Conservation (phyloP, 129 eudicot species). For the Flaveria trinervia region DNA sequence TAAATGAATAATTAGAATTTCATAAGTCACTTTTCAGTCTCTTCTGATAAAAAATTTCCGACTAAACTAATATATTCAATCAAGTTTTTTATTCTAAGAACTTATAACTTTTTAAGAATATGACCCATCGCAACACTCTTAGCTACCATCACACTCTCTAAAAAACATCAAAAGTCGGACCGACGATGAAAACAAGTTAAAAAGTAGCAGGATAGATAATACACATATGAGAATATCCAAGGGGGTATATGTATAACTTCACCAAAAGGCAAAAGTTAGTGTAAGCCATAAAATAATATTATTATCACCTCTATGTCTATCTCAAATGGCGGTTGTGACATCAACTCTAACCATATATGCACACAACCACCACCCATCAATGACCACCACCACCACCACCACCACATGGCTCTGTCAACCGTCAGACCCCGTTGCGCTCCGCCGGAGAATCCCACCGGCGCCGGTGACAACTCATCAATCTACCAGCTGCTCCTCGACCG, state of each 20-base stretch:
- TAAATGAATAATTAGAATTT: no score
- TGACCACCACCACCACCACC: conserved; percentile 7
- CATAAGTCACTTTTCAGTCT: no score
- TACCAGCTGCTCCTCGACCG: conserved; percentile 49
- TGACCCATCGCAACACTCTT: no score
- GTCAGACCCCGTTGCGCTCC: conserved; percentile 15
- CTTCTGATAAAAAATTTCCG: no score
- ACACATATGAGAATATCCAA: neutral
- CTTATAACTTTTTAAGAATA: no score
- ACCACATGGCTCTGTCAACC: conserved; percentile 36
- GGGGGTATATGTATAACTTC: neutral
- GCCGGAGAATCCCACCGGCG: conserved; percentile 30
- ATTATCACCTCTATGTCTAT: conserved; percentile 10
- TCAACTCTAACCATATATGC: conserved; percentile 28
- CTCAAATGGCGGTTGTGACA: conserved; percentile 36
- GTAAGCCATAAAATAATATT: neutral
- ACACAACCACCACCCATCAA: conserved; percentile 12
- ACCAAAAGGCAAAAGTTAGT: neutral
- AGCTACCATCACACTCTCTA: no score
- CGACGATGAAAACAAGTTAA: neutral
- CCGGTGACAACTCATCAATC: conserved; percentile 26
- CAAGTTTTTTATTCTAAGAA: no score
- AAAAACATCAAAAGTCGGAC: no score
- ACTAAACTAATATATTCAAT: no score
- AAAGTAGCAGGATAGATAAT: neutral